phyloP scores from a whole-genome alignment of 257 asterid genomes.

The Solanum piurae region DNA sequence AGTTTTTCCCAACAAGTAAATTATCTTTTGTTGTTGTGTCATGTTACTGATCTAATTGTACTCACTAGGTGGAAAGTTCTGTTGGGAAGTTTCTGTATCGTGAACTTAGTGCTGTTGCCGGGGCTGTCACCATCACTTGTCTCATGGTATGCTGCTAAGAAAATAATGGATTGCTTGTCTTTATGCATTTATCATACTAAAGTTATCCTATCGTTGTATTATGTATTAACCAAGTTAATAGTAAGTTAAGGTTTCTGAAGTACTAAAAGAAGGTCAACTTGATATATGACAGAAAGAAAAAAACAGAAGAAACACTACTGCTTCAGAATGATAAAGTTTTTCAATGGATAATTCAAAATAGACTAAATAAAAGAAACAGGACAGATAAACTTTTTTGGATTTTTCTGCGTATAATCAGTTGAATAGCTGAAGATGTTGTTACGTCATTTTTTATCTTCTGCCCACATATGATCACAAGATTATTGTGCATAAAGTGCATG shows the following conservation, averaged over 20 bases:
- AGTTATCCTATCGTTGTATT: neutral
- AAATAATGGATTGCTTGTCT: neutral
- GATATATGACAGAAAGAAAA: neutral
- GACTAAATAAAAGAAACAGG: neutral
- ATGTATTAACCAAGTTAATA: neutral
- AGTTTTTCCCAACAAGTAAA: neutral
- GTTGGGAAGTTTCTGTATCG: slow-evolving; percentile 54
- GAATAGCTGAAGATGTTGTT: neutral
- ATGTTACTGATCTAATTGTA: neutral
- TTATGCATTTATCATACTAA: neutral
- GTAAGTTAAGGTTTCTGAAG: neutral
- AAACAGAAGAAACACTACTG: neutral
- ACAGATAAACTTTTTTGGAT: neutral
- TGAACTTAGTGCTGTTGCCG: slow-evolving; percentile 90
- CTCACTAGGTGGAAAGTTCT: slow-evolving; percentile 53
- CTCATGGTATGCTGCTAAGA: slow-evolving; percentile 59
- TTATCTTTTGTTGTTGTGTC: slow-evolving; percentile 8
- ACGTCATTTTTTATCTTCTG: neutral
- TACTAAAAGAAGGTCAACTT: neutral
- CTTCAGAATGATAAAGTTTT: neutral
- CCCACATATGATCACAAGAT: neutral
- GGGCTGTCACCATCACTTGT: slow-evolving; percentile 90
- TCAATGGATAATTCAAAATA: neutral
- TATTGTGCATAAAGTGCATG: neutral
- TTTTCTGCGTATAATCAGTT: neutral